A percentile compares a stretch with the other conserved stretches of the same genome.
These are phyloP conservation scores for Globisporangium spinosum DNA, from an alignment of 352 stramenopile species.

Conservation along the genomic window DNA sequence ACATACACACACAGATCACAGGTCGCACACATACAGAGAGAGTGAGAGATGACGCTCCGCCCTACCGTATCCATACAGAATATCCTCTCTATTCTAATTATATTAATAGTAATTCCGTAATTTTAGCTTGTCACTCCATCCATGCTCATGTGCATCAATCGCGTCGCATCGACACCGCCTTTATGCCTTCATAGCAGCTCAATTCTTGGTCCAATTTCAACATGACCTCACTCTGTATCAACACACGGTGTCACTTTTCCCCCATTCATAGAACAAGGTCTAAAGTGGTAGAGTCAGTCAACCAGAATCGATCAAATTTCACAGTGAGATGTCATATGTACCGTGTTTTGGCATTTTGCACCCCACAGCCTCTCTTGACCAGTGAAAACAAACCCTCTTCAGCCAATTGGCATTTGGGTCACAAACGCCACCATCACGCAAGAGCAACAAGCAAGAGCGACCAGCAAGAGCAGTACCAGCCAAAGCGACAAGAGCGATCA, in stretches of 20 bases:
- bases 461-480: constrained; percentile 5
- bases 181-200: neutral
- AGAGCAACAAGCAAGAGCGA: neutral
- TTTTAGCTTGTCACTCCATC: neutral
- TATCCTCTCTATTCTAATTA: constrained; percentile 15
- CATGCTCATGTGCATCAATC: neutral
- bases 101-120: constrained; percentile 17
- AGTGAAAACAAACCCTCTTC: constrained; percentile 16
- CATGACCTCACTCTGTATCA: neutral
- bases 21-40: neutral
- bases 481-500: constrained; percentile 18
- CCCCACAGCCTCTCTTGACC: constrained; percentile 15
- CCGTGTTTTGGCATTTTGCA: constrained; percentile 14
- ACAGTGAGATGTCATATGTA: neutral
- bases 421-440: neutral
- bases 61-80: constrained; percentile 1
- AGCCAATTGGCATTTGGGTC: constrained; percentile 17
- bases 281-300: neutral
- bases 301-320: neutral
- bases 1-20: neutral
- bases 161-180: neutral
- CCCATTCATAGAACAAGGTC: neutral
- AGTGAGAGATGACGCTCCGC: neutral
- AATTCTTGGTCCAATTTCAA: neutral
- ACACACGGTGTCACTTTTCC: neutral